These are phyloP conservation scores for Sclerotinia trifoliorum DNA, from an alignment of 2,329 filamentous ascomycete species.

Conservation along the genomic window DNA sequence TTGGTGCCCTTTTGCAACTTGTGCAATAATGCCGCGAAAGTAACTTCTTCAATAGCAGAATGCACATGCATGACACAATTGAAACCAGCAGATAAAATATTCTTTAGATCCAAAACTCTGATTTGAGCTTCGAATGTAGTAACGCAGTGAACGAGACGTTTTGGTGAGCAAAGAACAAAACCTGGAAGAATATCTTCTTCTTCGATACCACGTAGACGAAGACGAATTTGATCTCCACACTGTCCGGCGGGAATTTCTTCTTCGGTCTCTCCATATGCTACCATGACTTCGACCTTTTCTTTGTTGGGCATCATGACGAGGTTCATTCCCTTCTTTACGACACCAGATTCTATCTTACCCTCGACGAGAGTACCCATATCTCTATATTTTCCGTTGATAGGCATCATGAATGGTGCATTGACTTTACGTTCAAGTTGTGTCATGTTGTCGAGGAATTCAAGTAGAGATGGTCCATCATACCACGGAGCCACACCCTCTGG, in stretches of 20 bases:
- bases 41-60: slow-evolving; percentile 96
- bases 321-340: slow-evolving; percentile 83
- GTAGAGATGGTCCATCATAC: slow-evolving; percentile 85
- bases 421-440: slow-evolving; percentile 89
- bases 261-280: slow-evolving; percentile 92
- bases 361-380: slow-evolving; percentile 98
- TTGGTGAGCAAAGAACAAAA: slow-evolving; percentile 93
- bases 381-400: slow-evolving; percentile 90
- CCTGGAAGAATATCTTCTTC: slow-evolving; percentile 96
- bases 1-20: slow-evolving; percentile 93
- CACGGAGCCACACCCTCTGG: slow-evolving; percentile 74
- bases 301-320: slow-evolving; percentile 96
- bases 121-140: slow-evolving; percentile 93
- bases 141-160: slow-evolving; percentile 90
- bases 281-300: slow-evolving; percentile 74
- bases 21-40: slow-evolving; percentile 82
- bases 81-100: slow-evolving; percentile 89
- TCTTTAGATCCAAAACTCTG: slow-evolving; percentile 90
- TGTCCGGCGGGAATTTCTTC: slow-evolving; percentile 81
- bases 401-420: slow-evolving; percentile 99
- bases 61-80: slow-evolving; percentile 98
- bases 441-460: slow-evolving; percentile 96
- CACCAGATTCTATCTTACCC: slow-evolving; percentile 93
- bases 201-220: slow-evolving; percentile 90
- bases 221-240: slow-evolving; percentile 90